Percentiles rank a stretch among this genome's conserved stretches.
Conservation (phyloP, 495 filamentous ascomycete genomes). For the Penicillium paradoxum region DNA sequence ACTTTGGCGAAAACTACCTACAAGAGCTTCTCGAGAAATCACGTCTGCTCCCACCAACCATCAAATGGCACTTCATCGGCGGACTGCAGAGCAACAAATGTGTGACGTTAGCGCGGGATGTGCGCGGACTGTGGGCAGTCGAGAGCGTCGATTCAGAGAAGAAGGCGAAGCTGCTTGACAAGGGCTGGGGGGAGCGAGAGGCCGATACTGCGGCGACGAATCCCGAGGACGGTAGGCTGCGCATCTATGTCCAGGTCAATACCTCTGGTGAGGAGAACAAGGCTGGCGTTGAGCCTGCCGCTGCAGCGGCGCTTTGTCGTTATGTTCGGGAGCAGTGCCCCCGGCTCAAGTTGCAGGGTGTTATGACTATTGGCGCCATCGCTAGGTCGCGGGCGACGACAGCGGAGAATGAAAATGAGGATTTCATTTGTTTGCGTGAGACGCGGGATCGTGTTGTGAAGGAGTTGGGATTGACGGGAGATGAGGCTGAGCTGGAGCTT, state of each 20-base stretch:
- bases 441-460: constrained; percentile 59
- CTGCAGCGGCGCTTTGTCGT: constrained; percentile 55
- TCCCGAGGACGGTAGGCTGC: constrained; percentile 36
- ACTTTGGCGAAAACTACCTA: constrained; percentile 97
- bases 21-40: constrained; percentile 91
- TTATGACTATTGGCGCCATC: constrained; percentile 98
- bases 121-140: constrained; percentile 89
- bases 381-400: constrained; percentile 68
- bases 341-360: constrained; percentile 65
- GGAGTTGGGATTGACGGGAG: constrained; percentile 42
- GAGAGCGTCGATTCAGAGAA: constrained; percentile 83
- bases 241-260: constrained; percentile 89
- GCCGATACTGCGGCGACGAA: constrained; percentile 8
- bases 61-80: constrained; percentile 96
- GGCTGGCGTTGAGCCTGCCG: constrained; percentile 64
- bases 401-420: constrained; percentile 79
- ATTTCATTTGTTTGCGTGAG: constrained; percentile 67
- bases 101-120: constrained; percentile 71
- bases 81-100: constrained; percentile 89
- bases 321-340: constrained; percentile 66
- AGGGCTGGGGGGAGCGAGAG: constrained; percentile 57
- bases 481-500: constrained; percentile 50
- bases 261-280: constrained; percentile 87
- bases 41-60: constrained; percentile 65
- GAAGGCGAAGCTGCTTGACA: constrained; percentile 78